Conservation (phyloP, 176 grass and related monocot genomes). For the Tillandsia fasciculata region DNA sequence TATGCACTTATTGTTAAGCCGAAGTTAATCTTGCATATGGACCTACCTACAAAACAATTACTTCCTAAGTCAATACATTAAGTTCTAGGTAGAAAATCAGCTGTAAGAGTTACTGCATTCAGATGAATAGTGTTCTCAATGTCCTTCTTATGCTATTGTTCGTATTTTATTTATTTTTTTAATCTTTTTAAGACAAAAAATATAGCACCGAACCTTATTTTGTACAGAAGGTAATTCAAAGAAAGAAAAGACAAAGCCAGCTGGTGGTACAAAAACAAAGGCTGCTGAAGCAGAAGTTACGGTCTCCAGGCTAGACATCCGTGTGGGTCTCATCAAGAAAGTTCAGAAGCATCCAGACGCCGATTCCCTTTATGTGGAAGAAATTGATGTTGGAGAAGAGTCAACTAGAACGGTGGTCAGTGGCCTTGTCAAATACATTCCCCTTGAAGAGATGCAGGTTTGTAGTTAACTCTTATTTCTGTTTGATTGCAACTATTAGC, state of each 20-base stretch:
- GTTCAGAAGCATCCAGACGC: conserved; percentile 89
- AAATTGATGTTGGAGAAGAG: conserved; percentile 90
- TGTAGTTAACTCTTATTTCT: neutral
- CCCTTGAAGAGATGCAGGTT: conserved; percentile 93
- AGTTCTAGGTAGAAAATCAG: neutral
- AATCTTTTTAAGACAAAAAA: neutral
- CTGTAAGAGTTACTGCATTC: neutral
- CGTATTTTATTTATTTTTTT: too few species aligned
- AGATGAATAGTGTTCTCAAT: neutral
- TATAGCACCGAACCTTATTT: neutral
- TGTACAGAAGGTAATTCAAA: conserved; percentile 40
- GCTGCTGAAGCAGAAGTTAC: conserved; percentile 47
- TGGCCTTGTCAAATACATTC: conserved; percentile 86
- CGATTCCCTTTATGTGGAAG: conserved; percentile 92
- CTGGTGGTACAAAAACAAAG: conserved; percentile 58
- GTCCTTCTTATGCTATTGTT: too few species aligned
- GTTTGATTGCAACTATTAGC: too few species aligned
- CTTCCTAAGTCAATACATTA: neutral
- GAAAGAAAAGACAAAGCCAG: conserved; percentile 60
- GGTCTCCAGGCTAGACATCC: conserved; percentile 65
- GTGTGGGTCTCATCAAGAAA: conserved; percentile 79
- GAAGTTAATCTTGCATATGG: neutral
- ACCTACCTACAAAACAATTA: too few species aligned
- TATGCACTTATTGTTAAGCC: neutral
- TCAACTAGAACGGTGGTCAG: conserved; percentile 84